Conservation (phyloP, 2,329 filamentous ascomycete species). For the Alternaria solani region DNA sequence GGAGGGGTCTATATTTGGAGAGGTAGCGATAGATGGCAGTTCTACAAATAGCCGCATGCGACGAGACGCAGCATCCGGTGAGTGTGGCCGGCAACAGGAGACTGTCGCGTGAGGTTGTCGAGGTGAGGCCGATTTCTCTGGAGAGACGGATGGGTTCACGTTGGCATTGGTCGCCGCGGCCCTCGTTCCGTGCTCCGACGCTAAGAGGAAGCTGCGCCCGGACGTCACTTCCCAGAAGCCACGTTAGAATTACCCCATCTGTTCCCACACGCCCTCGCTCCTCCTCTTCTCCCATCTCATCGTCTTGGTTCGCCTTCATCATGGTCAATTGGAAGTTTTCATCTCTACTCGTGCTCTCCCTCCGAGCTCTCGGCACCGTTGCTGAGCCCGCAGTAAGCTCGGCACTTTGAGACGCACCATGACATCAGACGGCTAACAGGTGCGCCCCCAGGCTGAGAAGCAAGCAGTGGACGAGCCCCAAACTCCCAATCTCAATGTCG, state of each 20-base stretch:
- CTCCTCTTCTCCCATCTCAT: conserved; percentile 21
- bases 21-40: neutral
- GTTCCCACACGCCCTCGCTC: conserved; percentile 16
- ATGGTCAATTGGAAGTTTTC: conserved; percentile 81
- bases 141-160: conserved; percentile 19
- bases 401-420: conserved; percentile 38
- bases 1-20: neutral
- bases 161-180: conserved; percentile 5
- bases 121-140: neutral
- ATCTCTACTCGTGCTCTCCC: conserved; percentile 74
- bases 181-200: conserved; percentile 15
- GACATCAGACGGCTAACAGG: conserved; percentile 44
- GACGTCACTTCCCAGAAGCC: conserved; percentile 39
- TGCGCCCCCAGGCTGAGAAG: conserved; percentile 43
- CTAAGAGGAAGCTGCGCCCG: conserved; percentile 30
- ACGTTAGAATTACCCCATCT: conserved; percentile 39
- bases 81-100: neutral
- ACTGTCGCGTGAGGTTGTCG: neutral
- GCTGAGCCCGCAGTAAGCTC: conserved; percentile 68
- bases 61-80: too few relatives aligned
- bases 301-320: conserved; percentile 36
- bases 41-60: neutral
- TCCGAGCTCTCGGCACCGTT: conserved; percentile 71
- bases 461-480: conserved; percentile 69
- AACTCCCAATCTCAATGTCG: conserved; percentile 66